Evolutionary conservation across 2,329 filamentous ascomycete genomes (phyloP).

Genomic region (Botrytis porri): DNA sequence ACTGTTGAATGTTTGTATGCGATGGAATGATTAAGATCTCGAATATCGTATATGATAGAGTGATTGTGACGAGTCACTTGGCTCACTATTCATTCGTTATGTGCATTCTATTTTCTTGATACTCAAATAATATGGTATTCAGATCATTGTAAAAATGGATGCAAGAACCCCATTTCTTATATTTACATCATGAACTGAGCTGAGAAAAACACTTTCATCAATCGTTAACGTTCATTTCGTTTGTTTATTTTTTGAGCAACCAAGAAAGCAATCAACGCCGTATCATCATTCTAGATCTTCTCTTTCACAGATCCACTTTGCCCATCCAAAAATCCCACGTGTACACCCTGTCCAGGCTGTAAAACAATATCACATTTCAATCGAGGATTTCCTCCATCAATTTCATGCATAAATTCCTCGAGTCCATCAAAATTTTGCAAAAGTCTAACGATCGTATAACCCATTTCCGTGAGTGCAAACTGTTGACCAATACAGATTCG

Average conservation of each 20-base stretch:
- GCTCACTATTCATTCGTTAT: not conserved
- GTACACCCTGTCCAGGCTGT: conserved; percentile 57
- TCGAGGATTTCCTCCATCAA: conserved; percentile 52
- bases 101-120: not conserved
- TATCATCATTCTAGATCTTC: not conserved
- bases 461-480: conserved; percentile 75
- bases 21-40: not conserved
- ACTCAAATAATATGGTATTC: not conserved
- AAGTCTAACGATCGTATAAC: conserved; percentile 67
- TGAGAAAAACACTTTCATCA: not conserved
- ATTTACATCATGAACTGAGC: not conserved
- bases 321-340: conserved; percentile 53
- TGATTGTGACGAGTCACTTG: not conserved
- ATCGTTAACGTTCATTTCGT: no score
- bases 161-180: not conserved
- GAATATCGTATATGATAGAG: not conserved
- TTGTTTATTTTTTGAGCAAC: not conserved
- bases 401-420: conserved; percentile 53
- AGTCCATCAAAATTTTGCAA: conserved; percentile 69
- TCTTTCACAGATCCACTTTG: not conserved
- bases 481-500: conserved; percentile 77
- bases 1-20: not conserved
- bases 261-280: not conserved
- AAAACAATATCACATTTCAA: conserved; percentile 60
- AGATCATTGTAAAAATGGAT: not conserved